These are phyloP conservation scores for Phalaenopsis equestris DNA, from an alignment of 106 monocot species.

Conservation along the genomic window DNA sequence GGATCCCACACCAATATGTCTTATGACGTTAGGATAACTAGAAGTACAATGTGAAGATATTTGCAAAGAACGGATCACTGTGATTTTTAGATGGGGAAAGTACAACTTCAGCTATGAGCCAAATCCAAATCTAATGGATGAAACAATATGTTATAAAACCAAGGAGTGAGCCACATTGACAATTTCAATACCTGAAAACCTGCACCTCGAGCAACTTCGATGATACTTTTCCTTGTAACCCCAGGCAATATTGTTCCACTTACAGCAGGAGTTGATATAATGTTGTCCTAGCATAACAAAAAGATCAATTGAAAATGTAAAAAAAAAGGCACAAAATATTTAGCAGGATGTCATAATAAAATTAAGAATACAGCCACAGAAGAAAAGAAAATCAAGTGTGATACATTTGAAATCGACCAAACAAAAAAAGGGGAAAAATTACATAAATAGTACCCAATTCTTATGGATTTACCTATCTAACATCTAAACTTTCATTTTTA, in stretches of 20 bases:
- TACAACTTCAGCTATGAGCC: too few species aligned
- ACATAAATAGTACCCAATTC: too few species aligned
- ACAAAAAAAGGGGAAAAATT: too few species aligned
- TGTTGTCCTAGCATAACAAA: constrained; percentile 11
- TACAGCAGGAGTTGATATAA: constrained; percentile 19
- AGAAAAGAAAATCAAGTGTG: too few species aligned
- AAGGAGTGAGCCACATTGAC: background rate
- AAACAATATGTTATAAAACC: background rate
- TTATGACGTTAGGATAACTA: background rate
- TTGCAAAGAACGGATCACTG: too few species aligned
- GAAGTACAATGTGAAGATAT: background rate
- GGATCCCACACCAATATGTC: background rate
- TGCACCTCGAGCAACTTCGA: constrained; percentile 15
- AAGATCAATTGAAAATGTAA: background rate
- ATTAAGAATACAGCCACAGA: too few species aligned
- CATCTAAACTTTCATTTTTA: too few species aligned
- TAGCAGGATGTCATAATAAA: background rate
- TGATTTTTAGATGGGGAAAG: too few species aligned
- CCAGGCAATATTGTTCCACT: constrained; percentile 20
- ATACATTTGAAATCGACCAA: too few species aligned
- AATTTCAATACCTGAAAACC: constrained; percentile 16
- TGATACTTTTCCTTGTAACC: constrained; percentile 24
- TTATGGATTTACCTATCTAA: too few species aligned
- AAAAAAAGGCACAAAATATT: background rate
- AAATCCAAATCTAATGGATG: too few species aligned